Conservation (phyloP, 192 early-diverging fungal species). For the Glomus cerebriforme region DNA sequence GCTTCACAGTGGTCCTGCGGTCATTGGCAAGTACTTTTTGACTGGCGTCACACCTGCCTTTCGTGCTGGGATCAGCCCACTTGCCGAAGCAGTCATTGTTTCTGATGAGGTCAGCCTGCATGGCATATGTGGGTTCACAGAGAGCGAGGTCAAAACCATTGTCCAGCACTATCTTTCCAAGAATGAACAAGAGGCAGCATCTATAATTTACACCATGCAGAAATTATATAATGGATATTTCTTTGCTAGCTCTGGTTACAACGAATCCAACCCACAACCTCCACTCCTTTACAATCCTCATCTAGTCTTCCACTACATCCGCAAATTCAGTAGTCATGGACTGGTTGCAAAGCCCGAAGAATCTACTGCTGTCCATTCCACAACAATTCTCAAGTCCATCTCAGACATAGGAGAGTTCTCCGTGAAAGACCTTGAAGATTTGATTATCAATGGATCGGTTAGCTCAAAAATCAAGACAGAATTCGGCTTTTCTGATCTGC, state of each 20-base stretch:
- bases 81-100: constrained; percentile 37
- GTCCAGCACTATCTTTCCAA: constrained; percentile 39
- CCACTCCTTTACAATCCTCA: constrained; percentile 41
- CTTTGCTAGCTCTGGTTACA: constrained; percentile 34
- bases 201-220: constrained; percentile 31
- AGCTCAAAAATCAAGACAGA: constrained; percentile 34
- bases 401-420: constrained; percentile 44
- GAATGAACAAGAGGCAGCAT: constrained; percentile 33
- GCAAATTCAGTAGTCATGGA: constrained; percentile 33
- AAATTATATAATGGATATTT: constrained; percentile 43
- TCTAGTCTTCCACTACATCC: constrained; percentile 39
- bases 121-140: constrained; percentile 43
- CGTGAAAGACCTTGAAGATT: constrained; percentile 39
- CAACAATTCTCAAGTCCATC: constrained; percentile 41
- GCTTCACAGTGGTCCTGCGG: constrained; percentile 27
- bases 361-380: constrained; percentile 38
- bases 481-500: constrained; percentile 37
- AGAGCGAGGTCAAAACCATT: constrained; percentile 43
- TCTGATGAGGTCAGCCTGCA: constrained; percentile 35
- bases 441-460: constrained; percentile 37
- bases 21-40: constrained; percentile 42
- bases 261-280: constrained; percentile 35
- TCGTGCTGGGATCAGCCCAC: constrained; percentile 38
- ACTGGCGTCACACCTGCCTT: constrained; percentile 40
- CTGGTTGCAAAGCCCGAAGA: constrained; percentile 40